Percentiles rank a stretch among this genome's conserved stretches.
These are phyloP conservation scores for Saccharomycopsis sp. DNA, from an alignment of 805 yeast species.

Conservation along the genomic window DNA sequence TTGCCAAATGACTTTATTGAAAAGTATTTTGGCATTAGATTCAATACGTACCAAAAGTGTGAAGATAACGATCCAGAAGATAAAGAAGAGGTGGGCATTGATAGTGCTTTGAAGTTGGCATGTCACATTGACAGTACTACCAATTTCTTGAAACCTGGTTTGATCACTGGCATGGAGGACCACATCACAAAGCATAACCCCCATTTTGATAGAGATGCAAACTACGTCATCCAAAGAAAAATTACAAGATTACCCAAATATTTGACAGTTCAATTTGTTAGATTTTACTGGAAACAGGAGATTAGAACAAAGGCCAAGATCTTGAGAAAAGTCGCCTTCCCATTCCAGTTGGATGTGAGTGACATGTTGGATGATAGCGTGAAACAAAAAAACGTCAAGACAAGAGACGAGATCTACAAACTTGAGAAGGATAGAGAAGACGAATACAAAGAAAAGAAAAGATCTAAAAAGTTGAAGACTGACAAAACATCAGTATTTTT, in stretches of 20 bases:
- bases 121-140: constrained; percentile 85
- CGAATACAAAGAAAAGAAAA: constrained; percentile 60
- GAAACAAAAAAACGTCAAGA: constrained; percentile 52
- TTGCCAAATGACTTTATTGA: constrained; percentile 43
- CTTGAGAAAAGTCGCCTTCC: constrained; percentile 88
- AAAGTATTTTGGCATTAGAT: constrained; percentile 53
- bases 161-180: constrained; percentile 65
- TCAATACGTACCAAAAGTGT: constrained; percentile 57
- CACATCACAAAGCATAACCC: constrained; percentile 69
- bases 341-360: constrained; percentile 81
- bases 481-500: constrained; percentile 7
- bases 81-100: constrained; percentile 36
- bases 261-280: constrained; percentile 82
- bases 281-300: constrained; percentile 94
- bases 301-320: constrained; percentile 87
- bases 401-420: constrained; percentile 69
- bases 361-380: constrained; percentile 80
- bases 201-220: constrained; percentile 60
- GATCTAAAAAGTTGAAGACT: constrained; percentile 35
- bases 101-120: constrained; percentile 61
- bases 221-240: constrained; percentile 46
- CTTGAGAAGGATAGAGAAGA: constrained; percentile 69
- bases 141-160: constrained; percentile 82
- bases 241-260: constrained; percentile 79
- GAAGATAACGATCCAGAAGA: constrained; percentile 44